Evolutionary conservation across 208 protist genomes (phyloP), one percentile per base, ranked within the genome.

Genomic region (Angomonas deanei): DNA sequence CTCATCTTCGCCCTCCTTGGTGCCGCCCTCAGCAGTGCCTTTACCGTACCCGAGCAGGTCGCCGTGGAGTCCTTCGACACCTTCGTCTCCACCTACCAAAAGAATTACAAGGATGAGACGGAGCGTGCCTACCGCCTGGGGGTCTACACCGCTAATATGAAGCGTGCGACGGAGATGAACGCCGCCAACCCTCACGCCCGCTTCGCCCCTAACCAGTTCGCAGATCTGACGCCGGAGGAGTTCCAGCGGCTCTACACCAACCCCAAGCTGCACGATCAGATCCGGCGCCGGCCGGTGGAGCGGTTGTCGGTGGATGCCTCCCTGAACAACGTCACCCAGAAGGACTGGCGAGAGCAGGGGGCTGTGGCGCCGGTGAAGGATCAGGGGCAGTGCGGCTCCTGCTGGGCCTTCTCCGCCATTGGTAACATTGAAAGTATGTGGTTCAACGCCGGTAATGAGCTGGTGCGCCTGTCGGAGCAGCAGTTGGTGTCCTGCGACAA

Each of bases 371-470:
- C 57, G 6, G 95, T 99, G 48, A 98, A 98, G 88, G 72, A 98
- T 70, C 97, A 98, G 77, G 92, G 92, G 46, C 66, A 67, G 39
- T 99, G 97, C 80, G 97, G 97, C 68, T 97, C 89, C 21, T 99
- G 97, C 81, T 99, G 97, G 97, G 69, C 96, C 54, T 99, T 99
- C 89, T 92, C 88, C 8, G 79, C 97, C 19, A 96, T 92, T 39
- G 94, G 92, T 49, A 76, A 94, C 60, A 83, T 97, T 36, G 96
- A 98, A 72, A 80, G 91, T 6, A 68, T 76, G 57, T 89, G 75
- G 70, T 63, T 64, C 33, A 38, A 80, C 2, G 54, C 62, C 2
- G 84, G 78, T n/a, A 34, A 92, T 64, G 31, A 64, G 32, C 76
- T 97, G n/a, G 62, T 68, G 2, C 24, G 54, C 19, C 79, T 99